Percentiles rank a stretch among this genome's conserved stretches.
phyloP scores from a whole-genome alignment of 805 yeast genomes.

The Teunomyces funiuensis region DNA sequence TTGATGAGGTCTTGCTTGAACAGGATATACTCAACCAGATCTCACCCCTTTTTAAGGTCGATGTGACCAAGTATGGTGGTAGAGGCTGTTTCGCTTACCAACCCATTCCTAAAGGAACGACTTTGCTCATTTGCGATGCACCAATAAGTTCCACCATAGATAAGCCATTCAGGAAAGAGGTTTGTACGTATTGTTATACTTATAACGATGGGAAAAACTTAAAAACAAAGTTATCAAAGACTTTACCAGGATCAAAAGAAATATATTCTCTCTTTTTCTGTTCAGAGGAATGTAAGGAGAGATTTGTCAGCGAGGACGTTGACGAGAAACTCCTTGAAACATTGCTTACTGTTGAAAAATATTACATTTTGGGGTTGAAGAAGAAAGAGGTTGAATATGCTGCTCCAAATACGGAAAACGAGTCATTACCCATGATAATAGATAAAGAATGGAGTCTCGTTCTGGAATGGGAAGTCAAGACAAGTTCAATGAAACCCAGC shows the following conservation, averaged over 20 bases:
- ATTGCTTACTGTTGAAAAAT: constrained; percentile 38
- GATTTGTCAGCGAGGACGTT: constrained; percentile 36
- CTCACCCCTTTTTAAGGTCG: constrained; percentile 33
- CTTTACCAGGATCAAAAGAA: constrained; percentile 12
- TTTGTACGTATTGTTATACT: constrained; percentile 53
- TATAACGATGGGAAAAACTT: constrained; percentile 49
- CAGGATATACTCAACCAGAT: constrained; percentile 10
- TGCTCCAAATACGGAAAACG: constrained; percentile 15
- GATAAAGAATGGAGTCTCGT: constrained; percentile 38
- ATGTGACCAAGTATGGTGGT: constrained; percentile 51
- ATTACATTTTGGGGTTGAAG: constrained; percentile 20
- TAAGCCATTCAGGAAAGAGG: constrained; percentile 60
- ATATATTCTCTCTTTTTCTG: constrained; percentile 54
- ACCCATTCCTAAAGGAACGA: constrained; percentile 41
- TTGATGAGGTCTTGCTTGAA: not conserved
- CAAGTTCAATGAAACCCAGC: constrained; percentile 32
- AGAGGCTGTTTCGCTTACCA: constrained; percentile 56
- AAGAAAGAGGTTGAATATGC: constrained; percentile 19
- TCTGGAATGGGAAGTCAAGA: constrained; percentile 34
- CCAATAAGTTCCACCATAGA: constrained; percentile 51
- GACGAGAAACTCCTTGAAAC: constrained; percentile 32
- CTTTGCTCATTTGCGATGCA: constrained; percentile 35
- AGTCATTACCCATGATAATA: constrained; percentile 14
- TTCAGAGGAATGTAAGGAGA: constrained; percentile 40
- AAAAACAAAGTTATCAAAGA: constrained; percentile 36